These are phyloP conservation scores for Colletotrichum sp. DNA, from an alignment of 2,329 filamentous ascomycete species.

Conservation along the genomic window DNA sequence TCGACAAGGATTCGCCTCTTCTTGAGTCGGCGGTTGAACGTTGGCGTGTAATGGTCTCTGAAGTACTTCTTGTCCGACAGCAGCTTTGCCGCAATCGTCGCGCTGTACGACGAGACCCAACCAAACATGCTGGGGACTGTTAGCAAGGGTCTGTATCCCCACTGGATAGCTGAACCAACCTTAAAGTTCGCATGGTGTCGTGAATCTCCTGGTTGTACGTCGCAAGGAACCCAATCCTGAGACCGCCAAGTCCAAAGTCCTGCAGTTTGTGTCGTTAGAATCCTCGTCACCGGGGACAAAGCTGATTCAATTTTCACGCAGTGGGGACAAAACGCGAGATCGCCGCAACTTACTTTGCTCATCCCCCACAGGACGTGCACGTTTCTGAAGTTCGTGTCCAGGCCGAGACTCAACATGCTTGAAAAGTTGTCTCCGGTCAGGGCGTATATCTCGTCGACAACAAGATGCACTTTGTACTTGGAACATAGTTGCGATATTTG, in stretches of 20 bases:
- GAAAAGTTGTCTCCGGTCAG: background rate
- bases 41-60: background rate
- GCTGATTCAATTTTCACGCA: background rate
- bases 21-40: background rate
- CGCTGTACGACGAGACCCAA: background rate
- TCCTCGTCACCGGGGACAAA: background rate
- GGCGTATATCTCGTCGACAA: constrained; percentile 8
- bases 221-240: background rate
- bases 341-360: background rate
- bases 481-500: background rate
- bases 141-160: background rate
- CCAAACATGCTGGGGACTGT: background rate
- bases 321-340: background rate
- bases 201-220: background rate
- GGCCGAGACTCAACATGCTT: constrained; percentile 1
- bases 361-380: constrained; percentile 11
- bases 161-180: background rate
- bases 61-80: constrained; percentile 6
- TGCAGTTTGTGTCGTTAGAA: background rate
- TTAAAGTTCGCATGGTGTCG: background rate
- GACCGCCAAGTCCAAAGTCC: background rate
- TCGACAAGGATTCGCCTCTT: background rate
- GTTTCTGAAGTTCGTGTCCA: background rate
- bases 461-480: background rate
- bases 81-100: background rate